Evolutionary conservation across 345 rosid genomes (phyloP).

Genomic region (Eucalyptus curtisii): DNA sequence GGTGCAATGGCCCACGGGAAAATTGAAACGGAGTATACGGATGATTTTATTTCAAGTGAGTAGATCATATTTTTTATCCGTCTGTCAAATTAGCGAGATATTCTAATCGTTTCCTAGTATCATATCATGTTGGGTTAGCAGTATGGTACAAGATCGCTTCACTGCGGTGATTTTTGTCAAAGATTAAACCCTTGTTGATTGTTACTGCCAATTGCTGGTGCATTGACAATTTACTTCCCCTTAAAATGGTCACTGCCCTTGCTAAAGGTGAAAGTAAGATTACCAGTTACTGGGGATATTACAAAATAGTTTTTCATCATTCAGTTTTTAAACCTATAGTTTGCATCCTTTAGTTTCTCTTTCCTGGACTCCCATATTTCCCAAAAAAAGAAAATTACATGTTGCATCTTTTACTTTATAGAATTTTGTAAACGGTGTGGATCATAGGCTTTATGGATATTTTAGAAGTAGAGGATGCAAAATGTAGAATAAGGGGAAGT

Average conservation of each 20-base stretch:
- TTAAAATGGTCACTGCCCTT: not conserved
- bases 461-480: not conserved
- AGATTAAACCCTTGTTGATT: not conserved
- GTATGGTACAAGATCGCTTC: not conserved
- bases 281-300: not conserved
- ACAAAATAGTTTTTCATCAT: not conserved
- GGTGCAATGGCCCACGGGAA: constrained; percentile 96
- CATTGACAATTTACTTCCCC: not conserved
- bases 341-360: not conserved
- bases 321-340: not conserved
- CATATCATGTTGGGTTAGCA: not conserved
- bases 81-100: not conserved
- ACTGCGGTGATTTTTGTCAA: not conserved
- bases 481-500: not conserved
- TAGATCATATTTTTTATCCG: not conserved
- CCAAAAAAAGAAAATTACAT: too few relatives aligned
- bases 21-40: constrained; percentile 41
- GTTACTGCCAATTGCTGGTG: not conserved
- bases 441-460: not conserved
- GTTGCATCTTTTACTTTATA: not conserved
- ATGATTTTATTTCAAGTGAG: constrained; percentile 52
- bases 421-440: not conserved
- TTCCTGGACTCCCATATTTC: not conserved
- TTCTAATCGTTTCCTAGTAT: not conserved
- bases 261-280: not conserved